Conservation (phyloP, 129 eudicot genomes). For the Flaveria trinervia region DNA sequence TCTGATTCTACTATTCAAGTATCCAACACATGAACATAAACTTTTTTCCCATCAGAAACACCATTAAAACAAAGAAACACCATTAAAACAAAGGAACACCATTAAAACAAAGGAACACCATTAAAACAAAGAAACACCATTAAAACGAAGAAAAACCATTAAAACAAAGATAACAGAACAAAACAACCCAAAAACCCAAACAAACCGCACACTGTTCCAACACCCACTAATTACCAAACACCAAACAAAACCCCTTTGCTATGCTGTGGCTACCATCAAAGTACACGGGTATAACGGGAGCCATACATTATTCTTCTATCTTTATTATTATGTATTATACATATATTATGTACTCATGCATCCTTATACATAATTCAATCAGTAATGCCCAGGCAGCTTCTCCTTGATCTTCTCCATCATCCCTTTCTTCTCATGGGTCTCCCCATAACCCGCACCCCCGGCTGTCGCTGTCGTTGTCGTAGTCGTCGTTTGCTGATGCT, state of each 20-base stretch:
- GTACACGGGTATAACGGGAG: background rate
- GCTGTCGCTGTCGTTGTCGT: background rate
- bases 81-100: no score
- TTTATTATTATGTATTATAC: background rate
- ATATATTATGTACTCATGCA: background rate
- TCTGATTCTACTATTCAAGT: no score
- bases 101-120: no score
- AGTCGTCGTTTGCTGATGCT: background rate
- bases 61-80: no score
- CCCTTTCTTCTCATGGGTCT: conserved; percentile 11
- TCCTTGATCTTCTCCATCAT: conserved; percentile 16
- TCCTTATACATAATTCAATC: background rate
- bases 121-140: no score
- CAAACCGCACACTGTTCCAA: no score
- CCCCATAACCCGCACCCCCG: background rate
- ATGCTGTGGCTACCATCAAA: background rate
- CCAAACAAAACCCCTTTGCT: background rate
- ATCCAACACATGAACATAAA: no score
- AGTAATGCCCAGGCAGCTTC: conserved; percentile 14
- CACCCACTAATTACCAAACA: background rate
- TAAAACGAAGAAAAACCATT: no score
- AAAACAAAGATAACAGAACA: no score
- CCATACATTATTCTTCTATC: background rate
- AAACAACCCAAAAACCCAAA: background rate
- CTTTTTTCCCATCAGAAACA: no score